phyloP scores from a whole-genome alignment of 192 early-diverging fungal species.

The Chytriomyces sp. region DNA sequence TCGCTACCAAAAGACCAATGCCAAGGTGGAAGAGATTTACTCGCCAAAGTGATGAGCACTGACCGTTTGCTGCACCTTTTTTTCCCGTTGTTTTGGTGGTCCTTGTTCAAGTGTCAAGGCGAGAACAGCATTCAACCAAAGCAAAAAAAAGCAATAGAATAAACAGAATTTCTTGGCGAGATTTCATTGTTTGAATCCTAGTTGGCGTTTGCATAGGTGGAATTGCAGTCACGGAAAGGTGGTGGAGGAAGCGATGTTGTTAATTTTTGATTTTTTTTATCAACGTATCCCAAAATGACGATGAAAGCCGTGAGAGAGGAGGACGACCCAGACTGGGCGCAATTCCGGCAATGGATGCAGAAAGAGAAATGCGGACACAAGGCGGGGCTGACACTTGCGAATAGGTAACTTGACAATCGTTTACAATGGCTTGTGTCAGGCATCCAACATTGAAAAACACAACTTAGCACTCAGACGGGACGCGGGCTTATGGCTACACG shows the following conservation, averaged over 20 bases:
- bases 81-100: no score
- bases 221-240: background rate
- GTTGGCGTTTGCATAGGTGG: background rate
- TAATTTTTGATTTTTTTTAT: background rate
- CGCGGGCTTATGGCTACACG: slow-evolving; percentile 39
- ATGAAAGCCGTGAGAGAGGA: slow-evolving; percentile 15
- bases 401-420: background rate
- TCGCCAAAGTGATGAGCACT: no score
- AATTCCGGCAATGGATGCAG: slow-evolving; percentile 24
- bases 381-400: slow-evolving; percentile 24
- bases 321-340: slow-evolving; percentile 18
- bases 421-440: background rate
- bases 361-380: slow-evolving; percentile 12
- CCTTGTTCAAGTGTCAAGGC: no score
- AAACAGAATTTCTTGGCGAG: background rate
- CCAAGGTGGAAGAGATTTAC: no score
- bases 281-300: background rate
- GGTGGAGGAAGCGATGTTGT: background rate
- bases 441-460: background rate
- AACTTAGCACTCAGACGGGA: slow-evolving; percentile 3
- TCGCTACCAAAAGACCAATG: no score
- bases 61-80: no score
- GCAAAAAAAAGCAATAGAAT: no score
- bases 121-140: no score
- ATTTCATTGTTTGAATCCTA: background rate